These are phyloP conservation scores for Linum lewisii DNA, from an alignment of 345 rosid genomes.

Conservation along the genomic window DNA sequence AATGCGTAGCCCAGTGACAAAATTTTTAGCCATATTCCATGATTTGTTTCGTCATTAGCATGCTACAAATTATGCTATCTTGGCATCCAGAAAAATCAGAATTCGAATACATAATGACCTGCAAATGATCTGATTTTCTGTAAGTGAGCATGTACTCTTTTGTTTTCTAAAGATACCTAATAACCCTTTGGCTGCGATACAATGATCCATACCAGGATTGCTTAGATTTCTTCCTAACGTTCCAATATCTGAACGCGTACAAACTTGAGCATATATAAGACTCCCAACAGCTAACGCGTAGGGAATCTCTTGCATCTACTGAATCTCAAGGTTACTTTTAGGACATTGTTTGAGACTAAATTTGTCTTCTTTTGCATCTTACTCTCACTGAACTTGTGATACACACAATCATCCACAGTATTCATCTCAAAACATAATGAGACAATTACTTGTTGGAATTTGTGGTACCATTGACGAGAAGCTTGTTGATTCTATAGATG, in stretches of 20 bases:
- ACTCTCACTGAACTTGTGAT: constrained; percentile 1
- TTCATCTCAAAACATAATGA: background rate
- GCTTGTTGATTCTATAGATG: too few species aligned
- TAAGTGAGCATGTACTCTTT: background rate
- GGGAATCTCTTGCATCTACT: background rate
- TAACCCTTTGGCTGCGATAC: background rate
- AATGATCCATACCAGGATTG: background rate
- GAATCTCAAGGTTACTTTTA: background rate
- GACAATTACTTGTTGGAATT: background rate
- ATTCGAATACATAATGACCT: background rate
- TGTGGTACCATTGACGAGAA: too few species aligned
- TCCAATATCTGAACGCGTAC: background rate
- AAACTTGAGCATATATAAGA: background rate
- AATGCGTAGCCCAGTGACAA: too few species aligned
- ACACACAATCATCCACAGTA: background rate
- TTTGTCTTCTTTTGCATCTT: too few species aligned
- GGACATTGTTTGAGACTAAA: background rate
- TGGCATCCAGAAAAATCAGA: constrained; percentile 7
- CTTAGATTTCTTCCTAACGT: background rate
- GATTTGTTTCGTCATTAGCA: too few species aligned
- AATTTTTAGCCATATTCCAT: too few species aligned
- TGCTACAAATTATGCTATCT: too few species aligned
- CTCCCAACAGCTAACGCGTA: background rate
- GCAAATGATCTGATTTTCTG: background rate
- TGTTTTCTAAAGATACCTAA: background rate